These are phyloP conservation scores for Cephalotrichum gorgonifer DNA, from an alignment of 2,329 filamentous ascomycete species.

Conservation along the genomic window DNA sequence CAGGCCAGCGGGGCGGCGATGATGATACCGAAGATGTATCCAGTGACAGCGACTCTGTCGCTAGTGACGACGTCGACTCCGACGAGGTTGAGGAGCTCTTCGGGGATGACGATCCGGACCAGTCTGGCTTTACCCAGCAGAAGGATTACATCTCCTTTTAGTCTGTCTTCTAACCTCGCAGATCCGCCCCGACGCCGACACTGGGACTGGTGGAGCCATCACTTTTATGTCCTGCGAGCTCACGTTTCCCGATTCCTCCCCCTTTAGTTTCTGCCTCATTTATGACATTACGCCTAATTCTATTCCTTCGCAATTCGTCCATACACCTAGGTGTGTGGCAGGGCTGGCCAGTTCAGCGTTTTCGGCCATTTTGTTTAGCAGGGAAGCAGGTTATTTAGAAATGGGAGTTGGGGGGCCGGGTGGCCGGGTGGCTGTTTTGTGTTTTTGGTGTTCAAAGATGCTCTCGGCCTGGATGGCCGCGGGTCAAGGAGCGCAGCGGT, in stretches of 20 bases:
- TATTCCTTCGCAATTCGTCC: neutral
- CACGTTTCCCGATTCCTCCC: neutral
- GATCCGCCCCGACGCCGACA: neutral
- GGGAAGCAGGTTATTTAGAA: too few species aligned
- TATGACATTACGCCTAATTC: neutral
- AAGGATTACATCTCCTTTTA: constrained; percentile 47
- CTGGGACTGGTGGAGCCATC: neutral
- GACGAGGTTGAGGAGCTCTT: constrained; percentile 62
- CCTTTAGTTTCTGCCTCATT: neutral
- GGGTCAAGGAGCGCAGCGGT: constrained; percentile 3
- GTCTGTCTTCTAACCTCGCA: constrained; percentile 1
- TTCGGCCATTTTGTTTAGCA: neutral
- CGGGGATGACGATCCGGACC: constrained; percentile 39
- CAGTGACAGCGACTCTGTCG: constrained; percentile 63
- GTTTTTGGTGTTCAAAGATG: neutral
- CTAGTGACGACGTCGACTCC: constrained; percentile 71
- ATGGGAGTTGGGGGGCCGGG: neutral
- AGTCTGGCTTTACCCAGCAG: constrained; percentile 44
- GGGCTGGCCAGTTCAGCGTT: neutral
- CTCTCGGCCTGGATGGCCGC: constrained; percentile 3
- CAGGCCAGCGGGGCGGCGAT: constrained; percentile 38
- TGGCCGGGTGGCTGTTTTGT: neutral
- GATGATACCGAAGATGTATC: constrained; percentile 58
- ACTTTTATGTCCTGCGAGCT: neutral
- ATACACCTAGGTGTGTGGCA: neutral